Conservation (phyloP, 345 rosid species). For the Nasturtium officinale region DNA sequence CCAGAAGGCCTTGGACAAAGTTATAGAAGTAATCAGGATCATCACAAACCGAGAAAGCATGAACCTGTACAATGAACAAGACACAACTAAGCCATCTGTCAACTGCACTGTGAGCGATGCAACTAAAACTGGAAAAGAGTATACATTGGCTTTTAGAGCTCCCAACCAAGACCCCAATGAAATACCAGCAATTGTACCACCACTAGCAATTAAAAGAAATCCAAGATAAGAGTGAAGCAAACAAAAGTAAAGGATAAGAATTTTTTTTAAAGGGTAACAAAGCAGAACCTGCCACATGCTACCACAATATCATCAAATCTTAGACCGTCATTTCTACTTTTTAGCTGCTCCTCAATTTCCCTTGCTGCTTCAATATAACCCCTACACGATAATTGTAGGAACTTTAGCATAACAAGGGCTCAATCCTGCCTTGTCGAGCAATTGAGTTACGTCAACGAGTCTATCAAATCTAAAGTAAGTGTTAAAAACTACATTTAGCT, state of each 20-base stretch:
- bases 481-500: background rate
- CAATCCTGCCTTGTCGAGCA: background rate
- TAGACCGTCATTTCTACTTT: slow-evolving; percentile 43
- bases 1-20: slow-evolving; percentile 80
- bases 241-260: background rate
- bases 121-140: slow-evolving; percentile 10
- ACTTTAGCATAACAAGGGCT: background rate
- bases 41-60: slow-evolving; percentile 91
- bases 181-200: slow-evolving; percentile 90
- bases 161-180: slow-evolving; percentile 80
- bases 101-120: background rate
- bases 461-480: background rate
- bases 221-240: slow-evolving; percentile 18
- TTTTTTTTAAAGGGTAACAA: slow-evolving; percentile 23
- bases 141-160: slow-evolving; percentile 78
- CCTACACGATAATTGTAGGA: slow-evolving; percentile 46
- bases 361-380: slow-evolving; percentile 85
- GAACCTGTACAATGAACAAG: slow-evolving; percentile 59
- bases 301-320: slow-evolving; percentile 87
- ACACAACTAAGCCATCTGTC: slow-evolving; percentile 19
- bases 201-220: slow-evolving; percentile 51
- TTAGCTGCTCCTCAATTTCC: slow-evolving; percentile 86
- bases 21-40: slow-evolving; percentile 87
- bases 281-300: slow-evolving; percentile 93
- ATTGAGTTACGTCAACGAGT: background rate